phyloP scores from a whole-genome alignment of 805 yeast species.

The Cyberlindnera nakhonratchasimensis region DNA sequence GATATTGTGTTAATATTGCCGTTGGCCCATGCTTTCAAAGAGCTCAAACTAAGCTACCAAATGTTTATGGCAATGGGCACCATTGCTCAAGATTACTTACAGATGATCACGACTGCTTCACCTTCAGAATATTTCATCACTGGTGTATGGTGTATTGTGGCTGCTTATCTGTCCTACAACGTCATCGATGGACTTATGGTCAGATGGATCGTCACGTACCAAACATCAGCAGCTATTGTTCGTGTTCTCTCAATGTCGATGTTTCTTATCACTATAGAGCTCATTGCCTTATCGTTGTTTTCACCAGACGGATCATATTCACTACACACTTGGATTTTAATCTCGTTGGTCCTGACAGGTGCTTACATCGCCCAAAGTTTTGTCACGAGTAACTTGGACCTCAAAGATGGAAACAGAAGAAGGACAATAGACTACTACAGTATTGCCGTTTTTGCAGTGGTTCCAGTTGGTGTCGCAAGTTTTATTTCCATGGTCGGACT shows the following conservation, averaged over 20 bases:
- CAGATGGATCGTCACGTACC: constrained; percentile 90
- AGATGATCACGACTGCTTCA: constrained; percentile 50
- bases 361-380: constrained; percentile 84
- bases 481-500: constrained; percentile 88
- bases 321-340: constrained; percentile 86
- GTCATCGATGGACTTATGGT: constrained; percentile 87
- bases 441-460: constrained; percentile 93
- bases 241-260: constrained; percentile 82
- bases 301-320: constrained; percentile 71
- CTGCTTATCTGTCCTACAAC: constrained; percentile 79
- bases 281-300: constrained; percentile 60
- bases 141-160: constrained; percentile 90
- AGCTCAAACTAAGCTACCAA: constrained; percentile 31
- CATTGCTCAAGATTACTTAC: constrained; percentile 5
- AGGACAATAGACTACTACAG: constrained; percentile 83
- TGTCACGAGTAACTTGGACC: constrained; percentile 70
- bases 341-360: constrained; percentile 78
- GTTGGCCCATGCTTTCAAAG: constrained; percentile 47
- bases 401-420: constrained; percentile 30
- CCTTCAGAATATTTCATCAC: constrained; percentile 78
- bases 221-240: constrained; percentile 82
- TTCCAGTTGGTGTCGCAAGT: constrained; percentile 95
- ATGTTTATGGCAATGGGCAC: constrained; percentile 1
- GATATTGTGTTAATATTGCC: constrained; percentile 73
- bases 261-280: constrained; percentile 65